These are phyloP conservation scores for Adansonia grandidieri DNA, from an alignment of 441 rosid species.

Conservation along the genomic window DNA sequence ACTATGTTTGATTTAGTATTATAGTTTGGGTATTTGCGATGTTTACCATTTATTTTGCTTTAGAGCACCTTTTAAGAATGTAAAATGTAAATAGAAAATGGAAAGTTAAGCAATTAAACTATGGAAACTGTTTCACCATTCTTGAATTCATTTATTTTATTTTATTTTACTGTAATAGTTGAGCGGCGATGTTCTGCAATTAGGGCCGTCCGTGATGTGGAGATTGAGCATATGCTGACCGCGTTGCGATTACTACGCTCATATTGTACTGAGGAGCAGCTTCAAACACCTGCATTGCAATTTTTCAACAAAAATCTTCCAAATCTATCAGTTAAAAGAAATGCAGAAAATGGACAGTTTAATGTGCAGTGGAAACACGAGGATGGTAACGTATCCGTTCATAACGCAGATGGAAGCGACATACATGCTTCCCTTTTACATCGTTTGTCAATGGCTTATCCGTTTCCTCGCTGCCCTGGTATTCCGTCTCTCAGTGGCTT, in stretches of 20 bases:
- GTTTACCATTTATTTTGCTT: slow-evolving; percentile 8
- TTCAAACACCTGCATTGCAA: slow-evolving; percentile 49
- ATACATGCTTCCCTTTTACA: slow-evolving; percentile 58
- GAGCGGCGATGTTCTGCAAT: slow-evolving; percentile 68
- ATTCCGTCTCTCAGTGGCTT: slow-evolving; percentile 53
- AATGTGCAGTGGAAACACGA: slow-evolving; percentile 52
- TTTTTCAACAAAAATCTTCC: slow-evolving; percentile 71
- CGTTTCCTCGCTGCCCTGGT: slow-evolving; percentile 49
- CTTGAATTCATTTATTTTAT: neutral
- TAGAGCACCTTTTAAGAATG: neutral
- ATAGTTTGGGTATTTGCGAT: neutral
- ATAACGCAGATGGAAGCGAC: slow-evolving; percentile 40
- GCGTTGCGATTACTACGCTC: slow-evolving; percentile 66
- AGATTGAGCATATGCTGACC: slow-evolving; percentile 62
- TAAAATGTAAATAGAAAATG: neutral
- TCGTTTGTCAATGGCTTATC: slow-evolving; percentile 58
- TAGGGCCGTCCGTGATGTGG: slow-evolving; percentile 73
- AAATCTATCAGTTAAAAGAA: slow-evolving; percentile 44
- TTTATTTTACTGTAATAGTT: slow-evolving; percentile 37
- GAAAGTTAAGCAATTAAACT: neutral
- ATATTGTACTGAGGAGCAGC: slow-evolving; percentile 56
- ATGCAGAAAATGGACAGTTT: slow-evolving; percentile 49
- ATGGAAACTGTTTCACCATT: neutral
- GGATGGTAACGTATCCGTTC: slow-evolving; percentile 37
- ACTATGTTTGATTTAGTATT: neutral